A percentile compares a stretch with the other conserved stretches of the same genome.
Evolutionary conservation across 2,329 filamentous ascomycete genomes (phyloP).

Genomic region (Colletotrichum melonis): DNA sequence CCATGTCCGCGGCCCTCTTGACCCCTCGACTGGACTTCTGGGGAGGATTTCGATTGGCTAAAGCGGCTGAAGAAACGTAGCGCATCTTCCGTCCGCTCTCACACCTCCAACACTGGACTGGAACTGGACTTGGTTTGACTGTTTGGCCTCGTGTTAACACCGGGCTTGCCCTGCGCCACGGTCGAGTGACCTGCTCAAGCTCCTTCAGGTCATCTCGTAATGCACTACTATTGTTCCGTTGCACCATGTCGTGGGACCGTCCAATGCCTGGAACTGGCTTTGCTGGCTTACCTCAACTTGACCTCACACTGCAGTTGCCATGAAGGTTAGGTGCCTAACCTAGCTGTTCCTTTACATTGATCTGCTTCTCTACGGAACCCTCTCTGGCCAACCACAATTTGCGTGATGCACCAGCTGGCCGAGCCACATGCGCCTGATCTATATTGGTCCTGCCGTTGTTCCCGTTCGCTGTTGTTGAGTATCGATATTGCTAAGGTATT

Average conservation of each 20-base stretch:
- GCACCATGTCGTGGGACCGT: not conserved
- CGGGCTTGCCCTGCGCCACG: slow-evolving; percentile 10
- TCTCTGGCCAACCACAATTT: slow-evolving; percentile 12
- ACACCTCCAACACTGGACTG: slow-evolving; percentile 3
- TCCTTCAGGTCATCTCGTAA: not conserved
- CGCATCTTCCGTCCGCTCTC: not conserved
- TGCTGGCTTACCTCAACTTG: not conserved
- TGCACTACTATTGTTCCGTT: not conserved
- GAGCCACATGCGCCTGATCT: slow-evolving; percentile 1
- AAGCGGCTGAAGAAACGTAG: slow-evolving; percentile 27
- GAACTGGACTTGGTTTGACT: not conserved
- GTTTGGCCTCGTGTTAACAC: slow-evolving; percentile 2
- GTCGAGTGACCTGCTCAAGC: not conserved
- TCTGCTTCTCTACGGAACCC: not conserved
- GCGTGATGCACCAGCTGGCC: not conserved
- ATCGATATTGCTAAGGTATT: not conserved
- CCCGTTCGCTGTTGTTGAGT: not conserved
- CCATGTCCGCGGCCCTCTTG: not conserved
- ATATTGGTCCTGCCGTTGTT: slow-evolving; percentile 23
- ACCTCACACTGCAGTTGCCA: not conserved
- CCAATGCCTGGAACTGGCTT: too few relatives aligned
- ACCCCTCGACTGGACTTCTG: not conserved
- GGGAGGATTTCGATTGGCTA: slow-evolving; percentile 10
- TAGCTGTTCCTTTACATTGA: not conserved
- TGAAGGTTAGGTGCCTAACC: not conserved